Conservation (phyloP, 768 basidiomycete genomes). For the Russula virescens region DNA sequence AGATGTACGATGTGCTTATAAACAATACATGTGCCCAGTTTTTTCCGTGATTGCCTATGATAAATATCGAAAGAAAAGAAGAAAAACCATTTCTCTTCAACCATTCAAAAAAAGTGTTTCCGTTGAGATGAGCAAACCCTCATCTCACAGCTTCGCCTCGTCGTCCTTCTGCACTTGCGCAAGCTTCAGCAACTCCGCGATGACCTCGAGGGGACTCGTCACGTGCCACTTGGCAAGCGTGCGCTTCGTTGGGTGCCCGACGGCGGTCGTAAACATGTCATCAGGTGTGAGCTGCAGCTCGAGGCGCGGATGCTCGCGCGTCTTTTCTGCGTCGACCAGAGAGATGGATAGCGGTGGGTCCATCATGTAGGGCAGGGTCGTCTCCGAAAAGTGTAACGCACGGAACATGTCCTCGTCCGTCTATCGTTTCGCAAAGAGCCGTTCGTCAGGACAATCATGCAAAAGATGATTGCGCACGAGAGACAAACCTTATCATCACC, state of each 20-base stretch:
- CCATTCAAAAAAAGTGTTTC: too few relatives aligned
- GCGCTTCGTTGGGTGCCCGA: conserved; percentile 85
- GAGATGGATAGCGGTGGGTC: conserved; percentile 51
- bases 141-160: conserved; percentile 5
- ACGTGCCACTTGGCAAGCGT: conserved; percentile 93
- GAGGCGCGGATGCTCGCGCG: conserved; percentile 38
- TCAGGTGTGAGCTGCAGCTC: conserved; percentile 62
- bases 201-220: conserved; percentile 79
- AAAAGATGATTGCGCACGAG: neutral
- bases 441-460: too few relatives aligned
- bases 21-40: too few relatives aligned
- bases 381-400: conserved; percentile 55
- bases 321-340: conserved; percentile 30
- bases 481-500: conserved; percentile 87
- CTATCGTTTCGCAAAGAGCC: conserved; percentile 33
- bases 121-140: too few relatives aligned
- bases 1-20: too few relatives aligned
- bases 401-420: conserved; percentile 99
- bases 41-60: too few relatives aligned
- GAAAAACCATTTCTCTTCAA: too few relatives aligned
- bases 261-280: conserved; percentile 83
- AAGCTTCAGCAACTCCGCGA: conserved; percentile 69
- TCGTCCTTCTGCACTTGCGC: conserved; percentile 32
- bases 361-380: conserved; percentile 32
- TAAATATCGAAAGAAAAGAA: too few relatives aligned